Evolutionary conservation across 352 stramenopile species (phyloP).

Genomic region (Blastocystis sp.): DNA sequence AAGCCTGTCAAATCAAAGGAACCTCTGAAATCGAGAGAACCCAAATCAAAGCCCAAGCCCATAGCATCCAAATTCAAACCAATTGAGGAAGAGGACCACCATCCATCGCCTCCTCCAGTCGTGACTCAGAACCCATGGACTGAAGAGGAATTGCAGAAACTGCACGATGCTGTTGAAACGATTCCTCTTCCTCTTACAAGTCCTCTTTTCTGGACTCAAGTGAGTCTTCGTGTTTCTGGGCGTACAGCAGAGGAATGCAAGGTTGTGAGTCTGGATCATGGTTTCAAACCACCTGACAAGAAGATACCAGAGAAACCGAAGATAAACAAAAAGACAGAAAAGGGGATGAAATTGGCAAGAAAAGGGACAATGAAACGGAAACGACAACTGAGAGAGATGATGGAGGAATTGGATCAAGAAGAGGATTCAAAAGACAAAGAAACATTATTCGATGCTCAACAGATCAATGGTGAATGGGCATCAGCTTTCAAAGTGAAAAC

Average conservation of each 20-base stretch:
- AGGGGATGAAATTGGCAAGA: conserved; percentile 17
- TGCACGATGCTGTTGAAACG: background rate
- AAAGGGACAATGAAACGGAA: conserved; percentile 49
- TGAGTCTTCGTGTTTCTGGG: background rate
- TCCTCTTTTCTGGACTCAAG: conserved; percentile 1
- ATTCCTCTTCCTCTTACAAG: background rate
- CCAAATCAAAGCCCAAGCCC: too few relatives aligned
- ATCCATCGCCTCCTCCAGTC: too few relatives aligned
- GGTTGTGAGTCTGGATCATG: background rate
- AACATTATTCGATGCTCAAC: background rate
- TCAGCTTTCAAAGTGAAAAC: conserved; percentile 47
- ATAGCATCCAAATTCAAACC: background rate
- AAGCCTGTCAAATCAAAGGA: too few relatives aligned
- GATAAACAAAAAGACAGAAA: background rate
- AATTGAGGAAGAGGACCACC: too few relatives aligned
- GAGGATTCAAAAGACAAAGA: background rate
- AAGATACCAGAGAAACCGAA: background rate
- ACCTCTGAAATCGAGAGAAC: too few relatives aligned
- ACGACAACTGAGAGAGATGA: conserved; percentile 6
- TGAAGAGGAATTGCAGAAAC: background rate
- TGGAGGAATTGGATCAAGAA: background rate
- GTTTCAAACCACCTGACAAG: background rate
- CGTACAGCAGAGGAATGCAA: conserved; percentile 5
- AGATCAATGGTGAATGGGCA: conserved; percentile 4
- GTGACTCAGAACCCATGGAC: background rate